Evolutionary conservation across 2,329 filamentous ascomycete genomes (phyloP).

Genomic region (Gyromitra esculenta): DNA sequence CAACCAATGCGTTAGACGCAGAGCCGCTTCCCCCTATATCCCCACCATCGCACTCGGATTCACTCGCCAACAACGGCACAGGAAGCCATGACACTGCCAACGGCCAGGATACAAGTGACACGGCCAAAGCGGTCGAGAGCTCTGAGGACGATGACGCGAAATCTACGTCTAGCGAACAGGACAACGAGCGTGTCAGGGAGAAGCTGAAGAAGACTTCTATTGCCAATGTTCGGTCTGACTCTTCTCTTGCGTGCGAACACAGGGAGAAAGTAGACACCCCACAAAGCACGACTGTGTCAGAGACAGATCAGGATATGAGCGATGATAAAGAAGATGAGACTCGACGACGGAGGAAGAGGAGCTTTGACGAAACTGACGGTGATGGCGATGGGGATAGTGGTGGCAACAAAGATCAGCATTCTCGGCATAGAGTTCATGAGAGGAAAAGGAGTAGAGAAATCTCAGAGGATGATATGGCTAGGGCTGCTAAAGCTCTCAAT

Average conservation of each 20-base stretch:
- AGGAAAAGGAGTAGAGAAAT: slow-evolving; percentile 56
- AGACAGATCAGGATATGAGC: slow-evolving; percentile 47
- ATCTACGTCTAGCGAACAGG: slow-evolving; percentile 49
- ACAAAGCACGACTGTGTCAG: slow-evolving; percentile 31
- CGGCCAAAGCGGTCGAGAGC: slow-evolving; percentile 26
- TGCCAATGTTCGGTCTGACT: slow-evolving; percentile 52
- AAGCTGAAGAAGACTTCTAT: slow-evolving; percentile 56
- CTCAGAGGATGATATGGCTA: slow-evolving; percentile 52
- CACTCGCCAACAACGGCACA: slow-evolving; percentile 33
- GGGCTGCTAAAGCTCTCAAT: slow-evolving; percentile 48
- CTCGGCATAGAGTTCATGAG: slow-evolving; percentile 51
- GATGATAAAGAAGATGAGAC: slow-evolving; percentile 45
- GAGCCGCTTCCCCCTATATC: slow-evolving; percentile 50
- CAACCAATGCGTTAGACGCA: slow-evolving; percentile 46
- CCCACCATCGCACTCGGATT: slow-evolving; percentile 35
- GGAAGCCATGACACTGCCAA: slow-evolving; percentile 42
- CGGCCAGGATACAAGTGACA: slow-evolving; percentile 34
- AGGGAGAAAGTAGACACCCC: slow-evolving; percentile 39
- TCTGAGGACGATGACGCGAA: slow-evolving; percentile 42
- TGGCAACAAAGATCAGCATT: slow-evolving; percentile 34
- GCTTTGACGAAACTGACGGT: slow-evolving; percentile 53
- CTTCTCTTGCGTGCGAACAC: slow-evolving; percentile 43
- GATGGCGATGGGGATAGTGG: slow-evolving; percentile 46
- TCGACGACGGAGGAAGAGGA: slow-evolving; percentile 52
- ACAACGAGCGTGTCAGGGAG: slow-evolving; percentile 55